Evolutionary conservation across 441 rosid genomes (phyloP), one percentile per base, ranked within the genome.

Genomic region (Capsella rubella): DNA sequence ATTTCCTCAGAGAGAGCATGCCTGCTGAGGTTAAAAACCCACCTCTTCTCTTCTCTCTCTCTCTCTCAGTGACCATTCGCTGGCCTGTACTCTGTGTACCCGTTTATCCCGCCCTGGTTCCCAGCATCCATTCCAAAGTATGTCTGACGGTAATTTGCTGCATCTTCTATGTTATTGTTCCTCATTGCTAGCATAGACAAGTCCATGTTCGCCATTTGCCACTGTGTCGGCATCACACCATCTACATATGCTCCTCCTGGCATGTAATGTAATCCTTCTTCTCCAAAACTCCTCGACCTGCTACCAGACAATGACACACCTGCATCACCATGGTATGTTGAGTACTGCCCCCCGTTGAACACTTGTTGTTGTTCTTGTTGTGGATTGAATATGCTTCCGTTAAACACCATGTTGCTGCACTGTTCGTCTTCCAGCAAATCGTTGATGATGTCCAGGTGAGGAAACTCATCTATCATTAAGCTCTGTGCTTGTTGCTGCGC

Each of bases 381-480:
- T 76, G 65, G 67, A 37, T 79, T 87, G 75, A 79, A 84, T 49
- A 70, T 74, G 34, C 76, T 68, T 65, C 84, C 76, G 25, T 69
- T 78, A 68, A 72, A 82, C 68, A 71, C 57, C 67, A 75, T 82
- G 78, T 57, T 84, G 72, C 85, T 83, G 54, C 84, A 86, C 42
- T 87, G 83, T 74, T 93, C 99, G 39, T 95, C 99, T 72, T 95
- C 96, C 16, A 95, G 97, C 82, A 95, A 77, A 69, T 95, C 99
- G 55, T 95, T 95, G 81, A 95, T 95, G 77, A 95, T 95, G 70
- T 95, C 99, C 0, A 95, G 88, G 79, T 95, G 99, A 3, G 99
- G 99, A 73, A 93, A 95, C 75, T 95, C 99, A 62, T 95, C 98
- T 1, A 82, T 86, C 31, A 83, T 68, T 25, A 73, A 79, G 76